Base-by-base conservation (phyloP, 2,329 filamentous ascomycete species). In the Penicillium sp. region DNA sequence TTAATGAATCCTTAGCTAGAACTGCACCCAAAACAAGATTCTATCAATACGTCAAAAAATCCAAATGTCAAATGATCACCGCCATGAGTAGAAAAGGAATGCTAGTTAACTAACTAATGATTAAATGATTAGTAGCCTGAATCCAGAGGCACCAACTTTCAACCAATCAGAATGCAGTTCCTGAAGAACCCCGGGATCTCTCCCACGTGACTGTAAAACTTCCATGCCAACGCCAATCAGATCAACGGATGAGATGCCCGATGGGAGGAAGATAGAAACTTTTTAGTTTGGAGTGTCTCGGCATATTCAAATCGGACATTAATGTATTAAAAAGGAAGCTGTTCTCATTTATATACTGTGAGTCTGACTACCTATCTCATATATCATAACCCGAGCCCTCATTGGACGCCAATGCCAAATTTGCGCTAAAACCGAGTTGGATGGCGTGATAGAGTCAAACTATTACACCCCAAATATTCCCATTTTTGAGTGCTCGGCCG, bases 401-500 rank as follows among this genome's bases (percentile, higher is more conserved):
- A 51, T 36, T 55, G 47, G 39, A 16, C 10, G 11, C 34, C 23
- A 36, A 29, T 33, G 16, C 7, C 40, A 43, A n/a, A 46, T 41
- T 58, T 60, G 58, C 61, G 52, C 53, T 50, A 64, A 53, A 60
- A 44, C 34, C 48, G 5, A 46, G 13, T 41, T 16, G 25, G 58
- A 65, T 65, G 62, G 62, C 63, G 63, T 65, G 63, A 64, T 55
- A 43, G 50, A 53, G 34, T 46, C 58, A 53, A 63, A 55, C 53
- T 27, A 29, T 38, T 55, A 50, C 29, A 21, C 50, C 43, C 45
- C 39, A 57, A 47, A 56, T 50, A 47, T 40, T 19, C 25, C 27
- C 33, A 43, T 41, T 25, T 44, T 45, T 21, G 33, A 47, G 25
- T 19, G 52, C 36, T 65, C 63, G 62, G 63, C 62, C 58, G 62